Base-by-base conservation (phyloP, 768 basidiomycete genomes). In the Suillus clintonianus region DNA sequence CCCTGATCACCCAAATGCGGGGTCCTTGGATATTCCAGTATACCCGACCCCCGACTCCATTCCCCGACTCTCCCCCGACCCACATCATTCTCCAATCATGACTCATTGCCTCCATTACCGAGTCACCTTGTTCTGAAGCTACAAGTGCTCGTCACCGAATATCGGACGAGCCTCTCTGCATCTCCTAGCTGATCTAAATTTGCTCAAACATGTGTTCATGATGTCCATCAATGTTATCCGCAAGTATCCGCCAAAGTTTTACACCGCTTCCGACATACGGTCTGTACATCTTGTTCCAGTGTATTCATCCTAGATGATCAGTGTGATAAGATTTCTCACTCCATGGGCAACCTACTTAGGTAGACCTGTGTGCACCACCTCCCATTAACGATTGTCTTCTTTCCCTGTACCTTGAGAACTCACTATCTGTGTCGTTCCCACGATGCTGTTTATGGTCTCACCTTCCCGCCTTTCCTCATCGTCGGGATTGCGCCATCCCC, bases 1-100 rank as follows among this genome's bases (percentile, higher is more conserved):
- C 75, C 69, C 72, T 68, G 63, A 64, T 58, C 69, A 74, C 76
- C 69, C 5, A 30, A 41, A 27, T 14, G 51, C 62, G 68, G 74
- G 75, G 75, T 76, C 75, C 48, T 53, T 27, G 14, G 30, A 27
- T 6, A 58, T 48, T 3, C 3, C 0, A 2, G 30, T 14, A 47
- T 45, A 59, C 62, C 67, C 24, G 37, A 39, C 45, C 63, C 71
- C n/a, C 34, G 34, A 27, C 27, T 27, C 43, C 37, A 34, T 19
- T 36, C 22, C 53, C 67, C 62, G 64, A 17, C 58, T 32, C 47
- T 62, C 65, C 47, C 65, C 65, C 64, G 64, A 59, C 62, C 19
- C 63, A 59, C 51, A 37, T 27, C 27, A 27, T 27, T 27, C 27
- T 27, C 27, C 4, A 27, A 27, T 24, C 45, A 27, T 67, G 66